Evolutionary conservation across 768 basidiomycete genomes (phyloP).

Genomic region (Russula sp.): DNA sequence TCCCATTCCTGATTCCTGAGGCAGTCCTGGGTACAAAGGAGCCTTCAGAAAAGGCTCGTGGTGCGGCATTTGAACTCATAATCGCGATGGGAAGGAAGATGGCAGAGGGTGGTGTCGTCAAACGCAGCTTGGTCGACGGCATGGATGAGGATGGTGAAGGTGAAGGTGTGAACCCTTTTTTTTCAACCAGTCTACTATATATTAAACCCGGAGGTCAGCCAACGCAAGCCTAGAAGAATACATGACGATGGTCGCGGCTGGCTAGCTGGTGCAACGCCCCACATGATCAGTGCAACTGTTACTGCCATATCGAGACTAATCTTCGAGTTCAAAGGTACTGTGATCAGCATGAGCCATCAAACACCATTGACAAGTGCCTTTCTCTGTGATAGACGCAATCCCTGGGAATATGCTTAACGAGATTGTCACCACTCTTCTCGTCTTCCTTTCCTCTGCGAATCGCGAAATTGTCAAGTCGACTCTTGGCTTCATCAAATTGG

Average conservation of each 20-base stretch:
- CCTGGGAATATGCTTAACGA: slow-evolving; percentile 73
- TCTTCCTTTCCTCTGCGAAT: slow-evolving; percentile 91
- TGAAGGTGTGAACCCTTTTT: slow-evolving; percentile 35
- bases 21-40: slow-evolving; percentile 95
- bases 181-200: slow-evolving; percentile 9
- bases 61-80: slow-evolving; percentile 85
- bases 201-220: slow-evolving; percentile 39
- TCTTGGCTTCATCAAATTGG: slow-evolving; percentile 91
- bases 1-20: slow-evolving; percentile 89
- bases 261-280: slow-evolving; percentile 90
- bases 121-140: slow-evolving; percentile 69
- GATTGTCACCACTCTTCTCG: slow-evolving; percentile 78
- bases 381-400: slow-evolving; percentile 52
- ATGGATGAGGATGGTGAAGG: slow-evolving; percentile 71
- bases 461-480: slow-evolving; percentile 98
- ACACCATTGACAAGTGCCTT: not conserved
- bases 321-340: slow-evolving; percentile 90
- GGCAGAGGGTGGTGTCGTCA: slow-evolving; percentile 80
- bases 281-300: slow-evolving; percentile 97
- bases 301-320: slow-evolving; percentile 90
- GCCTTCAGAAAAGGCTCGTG: slow-evolving; percentile 87
- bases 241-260: slow-evolving; percentile 95
- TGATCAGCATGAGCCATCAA: not conserved
- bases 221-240: slow-evolving; percentile 84
- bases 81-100: slow-evolving; percentile 93